Evolutionary conservation across 352 stramenopile species (phyloP).

Genomic region (Peronosclerospora sorghi): DNA sequence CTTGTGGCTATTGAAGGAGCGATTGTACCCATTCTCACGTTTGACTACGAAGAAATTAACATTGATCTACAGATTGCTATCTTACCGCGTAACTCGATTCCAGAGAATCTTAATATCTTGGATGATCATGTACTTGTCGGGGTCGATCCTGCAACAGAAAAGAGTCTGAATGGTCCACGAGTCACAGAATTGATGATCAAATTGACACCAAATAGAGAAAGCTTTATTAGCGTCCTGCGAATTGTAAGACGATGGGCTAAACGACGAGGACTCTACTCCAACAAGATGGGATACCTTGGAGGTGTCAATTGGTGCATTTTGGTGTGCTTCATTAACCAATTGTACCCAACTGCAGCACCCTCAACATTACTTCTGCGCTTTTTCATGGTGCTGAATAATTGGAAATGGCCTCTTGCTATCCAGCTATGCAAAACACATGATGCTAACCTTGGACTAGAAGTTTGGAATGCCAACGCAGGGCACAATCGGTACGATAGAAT

Average conservation of each 20-base stretch:
- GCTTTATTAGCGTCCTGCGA: slow-evolving; percentile 82
- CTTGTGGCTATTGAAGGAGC: slow-evolving; percentile 82
- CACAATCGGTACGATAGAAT: slow-evolving; percentile 46
- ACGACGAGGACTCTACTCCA: slow-evolving; percentile 94
- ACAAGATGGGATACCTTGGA: slow-evolving; percentile 98
- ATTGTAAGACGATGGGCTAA: slow-evolving; percentile 86
- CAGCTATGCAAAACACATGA: slow-evolving; percentile 84
- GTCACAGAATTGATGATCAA: slow-evolving; percentile 90
- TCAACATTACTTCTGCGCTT: slow-evolving; percentile 82
- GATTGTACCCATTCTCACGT: slow-evolving; percentile 96
- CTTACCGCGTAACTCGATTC: slow-evolving; percentile 86
- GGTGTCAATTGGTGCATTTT: slow-evolving; percentile 99
- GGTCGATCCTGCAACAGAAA: slow-evolving; percentile 81
- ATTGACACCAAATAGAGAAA: slow-evolving; percentile 75
- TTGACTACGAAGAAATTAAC: slow-evolving; percentile 98
- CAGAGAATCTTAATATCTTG: slow-evolving; percentile 84
- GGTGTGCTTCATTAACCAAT: slow-evolving; percentile 91
- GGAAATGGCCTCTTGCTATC: slow-evolving; percentile 87
- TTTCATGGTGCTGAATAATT: slow-evolving; percentile 85
- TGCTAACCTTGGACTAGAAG: slow-evolving; percentile 72
- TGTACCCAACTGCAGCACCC: slow-evolving; percentile 78
- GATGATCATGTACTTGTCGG: slow-evolving; percentile 83
- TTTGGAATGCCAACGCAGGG: slow-evolving; percentile 83
- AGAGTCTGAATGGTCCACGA: slow-evolving; percentile 83
- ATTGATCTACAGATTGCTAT: slow-evolving; percentile 98